Percentiles rank a stretch among this genome's conserved stretches.
Evolutionary conservation across 495 filamentous ascomycete genomes (phyloP).

Genomic region (Neurospora sp.): DNA sequence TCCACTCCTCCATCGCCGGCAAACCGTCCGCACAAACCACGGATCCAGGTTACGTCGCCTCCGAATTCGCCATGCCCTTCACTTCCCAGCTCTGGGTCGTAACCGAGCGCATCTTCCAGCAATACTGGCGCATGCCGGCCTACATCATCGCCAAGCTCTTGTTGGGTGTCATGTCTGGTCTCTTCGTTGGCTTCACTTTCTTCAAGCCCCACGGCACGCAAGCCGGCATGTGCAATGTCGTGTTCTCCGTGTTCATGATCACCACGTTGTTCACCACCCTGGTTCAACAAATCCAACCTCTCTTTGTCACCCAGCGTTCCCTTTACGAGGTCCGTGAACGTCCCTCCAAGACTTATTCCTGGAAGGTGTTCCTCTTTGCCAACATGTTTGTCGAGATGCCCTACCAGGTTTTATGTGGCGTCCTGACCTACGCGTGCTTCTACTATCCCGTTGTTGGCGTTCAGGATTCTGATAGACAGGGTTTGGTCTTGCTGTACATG

Average conservation of each 20-base stretch:
- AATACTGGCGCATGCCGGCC: slow-evolving; percentile 66
- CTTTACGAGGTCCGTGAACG: slow-evolving; percentile 63
- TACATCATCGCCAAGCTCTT: slow-evolving; percentile 57
- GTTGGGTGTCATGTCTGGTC: slow-evolving; percentile 25
- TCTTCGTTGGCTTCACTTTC: slow-evolving; percentile 76
- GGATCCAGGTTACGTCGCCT: not conserved
- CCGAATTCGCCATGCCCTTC: slow-evolving; percentile 24
- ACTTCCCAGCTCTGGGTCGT: slow-evolving; percentile 33
- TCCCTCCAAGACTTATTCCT: slow-evolving; percentile 60
- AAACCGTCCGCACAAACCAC: not conserved
- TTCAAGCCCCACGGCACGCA: slow-evolving; percentile 47
- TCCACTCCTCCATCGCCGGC: not conserved
- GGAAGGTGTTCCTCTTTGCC: slow-evolving; percentile 59
- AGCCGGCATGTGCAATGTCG: slow-evolving; percentile 52
- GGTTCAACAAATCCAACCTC: slow-evolving; percentile 57
- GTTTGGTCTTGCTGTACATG: slow-evolving; percentile 49
- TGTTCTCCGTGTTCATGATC: slow-evolving; percentile 67
- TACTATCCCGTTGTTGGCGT: slow-evolving; percentile 51
- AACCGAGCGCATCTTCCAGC: slow-evolving; percentile 52
- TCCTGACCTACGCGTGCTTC: slow-evolving; percentile 51
- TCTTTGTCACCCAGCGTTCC: slow-evolving; percentile 52
- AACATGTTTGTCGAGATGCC: slow-evolving; percentile 67
- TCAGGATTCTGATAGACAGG: slow-evolving; percentile 42
- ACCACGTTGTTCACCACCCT: slow-evolving; percentile 53
- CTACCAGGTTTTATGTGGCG: slow-evolving; percentile 51